phyloP scores from a whole-genome alignment of 768 basidiomycete species.

The Suillus luteus region DNA sequence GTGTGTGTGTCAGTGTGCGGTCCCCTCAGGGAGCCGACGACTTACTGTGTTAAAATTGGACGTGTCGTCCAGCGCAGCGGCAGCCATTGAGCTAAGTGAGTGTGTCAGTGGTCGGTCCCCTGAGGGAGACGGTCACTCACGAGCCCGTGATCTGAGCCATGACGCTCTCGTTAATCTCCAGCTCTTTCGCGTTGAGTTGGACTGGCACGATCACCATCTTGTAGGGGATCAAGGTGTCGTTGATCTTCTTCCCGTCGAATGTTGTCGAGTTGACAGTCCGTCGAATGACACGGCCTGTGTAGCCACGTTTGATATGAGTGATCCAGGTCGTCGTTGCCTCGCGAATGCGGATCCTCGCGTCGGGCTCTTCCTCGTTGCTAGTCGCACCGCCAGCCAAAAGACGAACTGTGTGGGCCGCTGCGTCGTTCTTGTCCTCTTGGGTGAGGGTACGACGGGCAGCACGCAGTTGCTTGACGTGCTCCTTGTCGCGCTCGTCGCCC shows the following conservation, averaged over 20 bases:
- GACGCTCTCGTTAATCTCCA: not conserved
- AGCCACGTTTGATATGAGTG: not conserved
- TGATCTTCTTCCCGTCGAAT: not conserved
- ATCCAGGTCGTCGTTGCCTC: not conserved
- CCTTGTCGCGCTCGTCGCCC: constrained; percentile 25
- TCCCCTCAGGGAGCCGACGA: not conserved
- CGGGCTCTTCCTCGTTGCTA: not conserved
- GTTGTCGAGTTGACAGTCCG: not conserved
- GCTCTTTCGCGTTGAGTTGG: not conserved
- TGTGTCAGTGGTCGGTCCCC: not conserved
- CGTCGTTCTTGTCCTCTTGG: not conserved
- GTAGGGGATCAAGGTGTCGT: not conserved
- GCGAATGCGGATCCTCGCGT: not conserved
- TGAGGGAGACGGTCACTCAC: not conserved
- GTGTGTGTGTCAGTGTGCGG: not conserved
- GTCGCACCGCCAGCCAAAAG: not conserved
- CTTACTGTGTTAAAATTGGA: not conserved
- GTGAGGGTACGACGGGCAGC: not conserved
- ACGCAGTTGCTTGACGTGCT: not conserved
- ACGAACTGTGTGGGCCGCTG: not conserved
- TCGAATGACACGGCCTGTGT: not conserved
- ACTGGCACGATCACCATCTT: too few relatives aligned
- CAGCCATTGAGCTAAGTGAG: not conserved
- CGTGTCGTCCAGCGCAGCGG: not conserved
- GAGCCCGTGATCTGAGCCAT: not conserved